Base-by-base conservation (phyloP, 2,329 filamentous ascomycete species). In the Aspergillus ochraceoroseus region DNA sequence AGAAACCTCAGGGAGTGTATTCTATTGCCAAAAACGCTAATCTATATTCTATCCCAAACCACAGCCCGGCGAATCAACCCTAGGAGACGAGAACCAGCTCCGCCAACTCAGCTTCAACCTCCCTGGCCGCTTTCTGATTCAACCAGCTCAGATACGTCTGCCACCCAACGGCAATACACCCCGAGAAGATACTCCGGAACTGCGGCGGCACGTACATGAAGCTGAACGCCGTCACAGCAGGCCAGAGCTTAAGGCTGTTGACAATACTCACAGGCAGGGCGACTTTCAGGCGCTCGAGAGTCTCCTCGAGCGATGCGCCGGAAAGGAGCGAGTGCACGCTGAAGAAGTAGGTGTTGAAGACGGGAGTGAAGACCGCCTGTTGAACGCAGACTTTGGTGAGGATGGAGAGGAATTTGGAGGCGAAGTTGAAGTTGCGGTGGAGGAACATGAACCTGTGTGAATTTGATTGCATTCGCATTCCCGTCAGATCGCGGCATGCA, bases 191-290 rank as follows among this genome's bases (percentile, higher is more conserved):
- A 53, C 80, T 85, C 35, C 89, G 73, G 64, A 87, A 90, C 57
- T 90, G 80, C 32, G 87, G 71, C 17, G 82, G 79, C 3, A 95
- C 70, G 56, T 87, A 92, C n/a, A 83, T 80, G 57, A 95, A 94
- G 62, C 76, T 89, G 59, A 95, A 82, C 0, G 87, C 87, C 9
- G 84, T 94, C 11, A 94, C 83, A 0, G 80, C 79, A 0, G 89
- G 90, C 89, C 89, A 95, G 15, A 95, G 65, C 68, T 94, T 94
- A 62, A 82, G 80, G 45, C 82, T 85, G 62, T 92, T 95, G 58
- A 79, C 62, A 58, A 86, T 79, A 57, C 82, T 88, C 15, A 75
- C 73, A 0, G 88, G 87, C 0, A 95, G 83, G 0, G 88, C 89
- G 43, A 80, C 73, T 51, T 75, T 76, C 44, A 95, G 74, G 37